phyloP scores from a whole-genome alignment of 495 filamentous ascomycete species.

The Sordaria brevicollis region DNA sequence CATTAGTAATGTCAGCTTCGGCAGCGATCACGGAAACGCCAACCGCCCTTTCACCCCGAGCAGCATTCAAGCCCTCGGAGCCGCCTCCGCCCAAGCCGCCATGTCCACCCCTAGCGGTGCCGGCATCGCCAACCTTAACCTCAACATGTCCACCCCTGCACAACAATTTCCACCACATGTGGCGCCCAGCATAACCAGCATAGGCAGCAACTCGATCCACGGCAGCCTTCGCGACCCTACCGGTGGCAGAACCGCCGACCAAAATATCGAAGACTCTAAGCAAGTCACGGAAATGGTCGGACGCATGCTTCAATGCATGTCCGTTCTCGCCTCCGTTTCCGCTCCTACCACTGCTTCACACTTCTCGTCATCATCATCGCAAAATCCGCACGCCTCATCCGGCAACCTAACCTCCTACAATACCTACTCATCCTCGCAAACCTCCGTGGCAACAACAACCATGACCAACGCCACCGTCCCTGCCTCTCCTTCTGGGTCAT shows the following conservation, averaged over 20 bases:
- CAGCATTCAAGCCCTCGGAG: slow-evolving; percentile 30
- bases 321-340: slow-evolving; percentile 65
- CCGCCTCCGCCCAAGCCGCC: slow-evolving; percentile 18
- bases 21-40: slow-evolving; percentile 34
- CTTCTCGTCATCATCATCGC: background rate
- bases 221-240: slow-evolving; percentile 17
- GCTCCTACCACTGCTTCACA: background rate
- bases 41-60: slow-evolving; percentile 43
- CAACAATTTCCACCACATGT: background rate
- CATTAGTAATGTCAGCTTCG: slow-evolving; percentile 78
- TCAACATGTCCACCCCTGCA: slow-evolving; percentile 1
- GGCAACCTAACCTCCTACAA: background rate
- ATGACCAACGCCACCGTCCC: background rate
- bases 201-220: slow-evolving; percentile 5
- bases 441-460: background rate
- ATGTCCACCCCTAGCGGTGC: background rate
- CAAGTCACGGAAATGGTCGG: slow-evolving; percentile 89
- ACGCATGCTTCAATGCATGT: slow-evolving; percentile 93
- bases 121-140: slow-evolving; percentile 18
- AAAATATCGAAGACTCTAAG: slow-evolving; percentile 59
- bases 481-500: background rate
- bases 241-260: slow-evolving; percentile 15
- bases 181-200: background rate
- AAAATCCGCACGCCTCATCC: background rate
- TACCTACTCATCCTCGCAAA: background rate